A percentile compares a stretch with the other conserved stretches of the same genome.
phyloP scores from a whole-genome alignment of 805 yeast genomes.

The Pichia cabralensis region DNA sequence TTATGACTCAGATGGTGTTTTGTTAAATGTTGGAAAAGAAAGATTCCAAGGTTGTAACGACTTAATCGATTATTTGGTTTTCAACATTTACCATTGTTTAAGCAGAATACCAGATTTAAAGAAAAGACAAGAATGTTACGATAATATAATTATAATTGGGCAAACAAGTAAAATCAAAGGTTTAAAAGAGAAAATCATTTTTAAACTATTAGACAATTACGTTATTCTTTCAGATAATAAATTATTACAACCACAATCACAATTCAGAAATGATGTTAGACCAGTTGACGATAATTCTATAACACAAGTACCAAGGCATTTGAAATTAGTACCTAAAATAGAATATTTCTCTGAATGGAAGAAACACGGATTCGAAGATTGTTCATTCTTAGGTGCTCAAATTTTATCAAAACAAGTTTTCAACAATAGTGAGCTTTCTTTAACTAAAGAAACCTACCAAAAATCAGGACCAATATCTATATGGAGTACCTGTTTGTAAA shows the following conservation, averaged over 20 bases:
- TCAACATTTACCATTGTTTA: slow-evolving; percentile 42
- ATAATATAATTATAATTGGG: slow-evolving; percentile 72
- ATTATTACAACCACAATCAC: slow-evolving; percentile 14
- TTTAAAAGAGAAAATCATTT: slow-evolving; percentile 57
- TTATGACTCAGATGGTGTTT: slow-evolving; percentile 45
- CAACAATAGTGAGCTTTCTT: slow-evolving; percentile 54
- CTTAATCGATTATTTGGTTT: slow-evolving; percentile 46
- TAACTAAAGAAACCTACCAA: slow-evolving; percentile 60
- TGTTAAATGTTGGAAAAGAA: slow-evolving; percentile 73
- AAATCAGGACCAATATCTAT: slow-evolving; percentile 75
- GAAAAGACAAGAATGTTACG: slow-evolving; percentile 76
- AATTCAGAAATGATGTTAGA: slow-evolving; percentile 23
- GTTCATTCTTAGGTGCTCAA: slow-evolving; percentile 77
- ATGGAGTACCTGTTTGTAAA: slow-evolving; percentile 39
- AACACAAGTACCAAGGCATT: slow-evolving; percentile 70
- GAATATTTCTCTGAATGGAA: slow-evolving; percentile 97
- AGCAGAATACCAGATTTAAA: slow-evolving; percentile 48
- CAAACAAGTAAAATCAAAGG: slow-evolving; percentile 70
- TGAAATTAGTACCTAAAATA: slow-evolving; percentile 62
- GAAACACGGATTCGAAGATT: slow-evolving; percentile 64
- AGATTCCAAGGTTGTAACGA: slow-evolving; percentile 71
- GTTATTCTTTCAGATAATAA: slow-evolving; percentile 16
- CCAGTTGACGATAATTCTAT: slow-evolving; percentile 20
- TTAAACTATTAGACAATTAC: slow-evolving; percentile 32
- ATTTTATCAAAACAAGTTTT: slow-evolving; percentile 81